Conservation (phyloP, 495 filamentous ascomycete species). For the Parmelia sp. region DNA sequence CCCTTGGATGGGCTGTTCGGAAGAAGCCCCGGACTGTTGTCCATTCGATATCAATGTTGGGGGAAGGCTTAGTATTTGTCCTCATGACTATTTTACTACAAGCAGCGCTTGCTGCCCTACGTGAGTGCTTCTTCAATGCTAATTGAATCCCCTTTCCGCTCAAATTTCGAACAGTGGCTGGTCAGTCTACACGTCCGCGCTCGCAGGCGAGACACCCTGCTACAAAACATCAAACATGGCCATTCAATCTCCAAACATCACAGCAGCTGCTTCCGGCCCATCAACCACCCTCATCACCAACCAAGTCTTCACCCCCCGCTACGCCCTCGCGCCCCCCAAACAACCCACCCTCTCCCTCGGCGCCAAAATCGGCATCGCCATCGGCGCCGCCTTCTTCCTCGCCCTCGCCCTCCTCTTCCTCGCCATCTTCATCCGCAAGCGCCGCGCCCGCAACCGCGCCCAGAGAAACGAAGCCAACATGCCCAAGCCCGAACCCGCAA, state of each 20-base stretch:
- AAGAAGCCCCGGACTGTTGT: constrained; percentile 25
- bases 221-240: constrained; percentile 19
- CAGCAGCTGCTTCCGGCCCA: constrained; percentile 8
- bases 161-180: constrained; percentile 22
- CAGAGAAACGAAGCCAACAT: constrained; percentile 11
- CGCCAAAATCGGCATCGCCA: constrained; percentile 26
- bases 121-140: constrained; percentile 20
- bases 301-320: constrained; percentile 27
- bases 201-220: constrained; percentile 28
- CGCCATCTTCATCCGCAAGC: constrained; percentile 20
- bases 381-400: constrained; percentile 11
- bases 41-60: constrained; percentile 22
- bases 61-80: constrained; percentile 26
- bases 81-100: constrained; percentile 26
- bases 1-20: constrained; percentile 27
- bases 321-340: constrained; percentile 13
- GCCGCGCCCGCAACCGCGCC: constrained; percentile 11
- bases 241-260: constrained; percentile 14
- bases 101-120: constrained; percentile 28
- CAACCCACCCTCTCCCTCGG: constrained; percentile 7
- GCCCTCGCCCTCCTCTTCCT: constrained; percentile 4
- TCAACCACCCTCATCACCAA: constrained; percentile 21
- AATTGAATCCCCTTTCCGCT: background rate
- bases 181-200: constrained; percentile 24
- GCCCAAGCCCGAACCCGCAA: background rate